Percentiles rank a stretch among this genome's conserved stretches.
phyloP scores from a whole-genome alignment of 345 rosid species.

The Hibiscus trionum region DNA sequence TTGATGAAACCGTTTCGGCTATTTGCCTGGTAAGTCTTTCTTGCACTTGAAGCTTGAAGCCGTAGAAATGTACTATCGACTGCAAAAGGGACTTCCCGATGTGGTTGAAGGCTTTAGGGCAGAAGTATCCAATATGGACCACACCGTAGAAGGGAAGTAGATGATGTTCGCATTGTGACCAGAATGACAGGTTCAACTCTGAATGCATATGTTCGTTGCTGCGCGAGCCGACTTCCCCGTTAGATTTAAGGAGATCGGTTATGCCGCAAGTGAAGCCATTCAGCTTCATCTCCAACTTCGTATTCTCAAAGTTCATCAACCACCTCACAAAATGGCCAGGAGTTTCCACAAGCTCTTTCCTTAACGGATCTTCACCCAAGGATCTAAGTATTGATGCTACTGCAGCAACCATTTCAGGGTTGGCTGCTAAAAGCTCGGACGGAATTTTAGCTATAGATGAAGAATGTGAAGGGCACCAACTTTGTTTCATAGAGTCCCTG shows the following conservation, averaged over 20 bases:
- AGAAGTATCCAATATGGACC: not conserved
- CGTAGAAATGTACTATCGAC: slow-evolving; percentile 71
- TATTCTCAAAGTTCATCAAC: slow-evolving; percentile 73
- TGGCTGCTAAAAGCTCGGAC: slow-evolving; percentile 24
- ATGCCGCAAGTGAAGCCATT: slow-evolving; percentile 36
- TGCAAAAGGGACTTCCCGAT: slow-evolving; percentile 50
- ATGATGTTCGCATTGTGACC: not conserved
- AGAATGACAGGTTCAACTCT: slow-evolving; percentile 31
- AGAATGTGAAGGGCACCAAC: slow-evolving; percentile 67
- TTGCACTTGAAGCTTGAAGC: slow-evolving; percentile 97
- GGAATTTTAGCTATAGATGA: slow-evolving; percentile 30
- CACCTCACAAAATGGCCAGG: slow-evolving; percentile 68
- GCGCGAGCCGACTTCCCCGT: slow-evolving; percentile 26
- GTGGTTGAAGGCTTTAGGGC: slow-evolving; percentile 37
- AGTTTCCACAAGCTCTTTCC: slow-evolving; percentile 81
- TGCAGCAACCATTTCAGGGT: slow-evolving; percentile 57
- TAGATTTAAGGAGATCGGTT: slow-evolving; percentile 20
- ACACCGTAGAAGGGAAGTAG: not conserved
- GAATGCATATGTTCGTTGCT: slow-evolving; percentile 32
- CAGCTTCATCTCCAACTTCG: slow-evolving; percentile 57
- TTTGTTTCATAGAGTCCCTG: slow-evolving; percentile 22
- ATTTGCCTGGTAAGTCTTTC: slow-evolving; percentile 91
- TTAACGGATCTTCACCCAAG: slow-evolving; percentile 77
- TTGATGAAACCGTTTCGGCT: slow-evolving; percentile 63
- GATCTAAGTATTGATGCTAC: slow-evolving; percentile 60